phyloP scores from a whole-genome alignment of 768 basidiomycete species.

The Agrocybe chaxingu region DNA sequence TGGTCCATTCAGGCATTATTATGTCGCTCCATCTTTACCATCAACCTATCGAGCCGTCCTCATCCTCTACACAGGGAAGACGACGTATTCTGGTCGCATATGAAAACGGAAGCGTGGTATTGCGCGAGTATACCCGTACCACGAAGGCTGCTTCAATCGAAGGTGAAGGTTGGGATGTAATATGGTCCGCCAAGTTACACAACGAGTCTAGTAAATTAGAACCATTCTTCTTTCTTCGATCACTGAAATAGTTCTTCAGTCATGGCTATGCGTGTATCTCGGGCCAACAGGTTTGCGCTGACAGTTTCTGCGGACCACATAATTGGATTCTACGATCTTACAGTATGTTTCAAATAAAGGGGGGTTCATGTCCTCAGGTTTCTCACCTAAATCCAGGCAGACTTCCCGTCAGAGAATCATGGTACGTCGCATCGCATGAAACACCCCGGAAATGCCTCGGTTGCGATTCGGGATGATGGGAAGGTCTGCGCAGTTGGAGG shows the following conservation, averaged over 20 bases:
- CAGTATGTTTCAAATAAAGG: conserved; percentile 26
- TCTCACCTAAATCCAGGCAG: conserved; percentile 8
- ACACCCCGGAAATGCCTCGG: conserved; percentile 72
- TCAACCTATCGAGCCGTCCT: conserved; percentile 8
- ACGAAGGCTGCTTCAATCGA: conserved; percentile 54
- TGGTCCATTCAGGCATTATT: conserved; percentile 62
- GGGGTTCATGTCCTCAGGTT: background rate
- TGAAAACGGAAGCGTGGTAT: conserved; percentile 83
- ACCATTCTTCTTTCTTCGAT: background rate
- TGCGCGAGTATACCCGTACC: conserved; percentile 48
- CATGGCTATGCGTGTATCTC: conserved; percentile 81
- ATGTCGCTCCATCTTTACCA: conserved; percentile 81
- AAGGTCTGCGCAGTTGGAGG: conserved; percentile 85
- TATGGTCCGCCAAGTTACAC: conserved; percentile 69
- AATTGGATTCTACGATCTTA: conserved; percentile 60
- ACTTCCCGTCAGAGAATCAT: conserved; percentile 15
- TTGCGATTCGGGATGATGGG: conserved; percentile 76
- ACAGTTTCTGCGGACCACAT: conserved; percentile 87
- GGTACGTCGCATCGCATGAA: conserved; percentile 55
- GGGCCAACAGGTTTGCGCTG: conserved; percentile 55
- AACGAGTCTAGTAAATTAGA: conserved; percentile 61
- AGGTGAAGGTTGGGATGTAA: conserved; percentile 67
- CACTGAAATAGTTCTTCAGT: conserved; percentile 33
- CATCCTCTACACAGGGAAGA: conserved; percentile 29
- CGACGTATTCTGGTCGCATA: conserved; percentile 73